Conservation (phyloP, 371 early-diverging fungal species). For the Fennellomyces sp. region DNA sequence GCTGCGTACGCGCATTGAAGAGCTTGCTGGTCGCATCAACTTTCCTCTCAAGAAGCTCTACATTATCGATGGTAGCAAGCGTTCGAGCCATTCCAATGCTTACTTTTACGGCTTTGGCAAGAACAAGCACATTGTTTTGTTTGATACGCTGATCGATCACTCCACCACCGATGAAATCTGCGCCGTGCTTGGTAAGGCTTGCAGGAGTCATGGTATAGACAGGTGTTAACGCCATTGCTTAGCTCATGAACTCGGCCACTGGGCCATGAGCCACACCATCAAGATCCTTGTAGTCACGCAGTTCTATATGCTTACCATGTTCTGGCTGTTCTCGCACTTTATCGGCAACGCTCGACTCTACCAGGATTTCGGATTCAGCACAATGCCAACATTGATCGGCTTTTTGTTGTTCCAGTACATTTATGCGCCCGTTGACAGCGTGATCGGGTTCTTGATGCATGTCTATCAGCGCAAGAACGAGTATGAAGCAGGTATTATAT, state of each 20-base stretch:
- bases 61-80: conserved; percentile 95
- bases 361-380: conserved; percentile 81
- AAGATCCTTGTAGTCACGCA: conserved; percentile 76
- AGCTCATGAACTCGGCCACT: conserved; percentile 98
- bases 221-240: background rate
- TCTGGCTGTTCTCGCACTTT: conserved; percentile 85
- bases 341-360: conserved; percentile 76
- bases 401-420: conserved; percentile 86
- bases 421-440: conserved; percentile 78
- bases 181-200: conserved; percentile 80
- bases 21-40: conserved; percentile 80
- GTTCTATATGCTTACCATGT: conserved; percentile 77
- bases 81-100: conserved; percentile 96
- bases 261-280: conserved; percentile 88
- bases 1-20: conserved; percentile 84
- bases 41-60: conserved; percentile 96
- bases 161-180: conserved; percentile 85
- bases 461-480: conserved; percentile 85
- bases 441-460: conserved; percentile 80
- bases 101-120: conserved; percentile 97
- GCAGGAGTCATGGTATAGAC: background rate
- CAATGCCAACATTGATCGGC: conserved; percentile 83
- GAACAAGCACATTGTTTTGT: conserved; percentile 97
- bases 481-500: conserved; percentile 78
- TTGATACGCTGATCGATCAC: conserved; percentile 94